Base-by-base conservation (phyloP, 768 basidiomycete species). In the Suillus ampliporus region DNA sequence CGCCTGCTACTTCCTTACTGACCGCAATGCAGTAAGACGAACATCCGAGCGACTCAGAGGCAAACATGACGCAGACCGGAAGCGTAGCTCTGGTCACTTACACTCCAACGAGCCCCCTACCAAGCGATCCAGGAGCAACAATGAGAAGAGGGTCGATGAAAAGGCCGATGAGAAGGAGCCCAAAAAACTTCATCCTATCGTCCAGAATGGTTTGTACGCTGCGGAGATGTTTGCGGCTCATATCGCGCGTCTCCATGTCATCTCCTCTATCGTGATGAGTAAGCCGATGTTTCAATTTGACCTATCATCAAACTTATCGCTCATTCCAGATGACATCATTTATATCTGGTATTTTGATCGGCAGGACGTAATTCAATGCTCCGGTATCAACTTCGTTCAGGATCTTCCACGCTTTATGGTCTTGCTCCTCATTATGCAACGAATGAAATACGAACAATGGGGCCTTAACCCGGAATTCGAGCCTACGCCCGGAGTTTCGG, bases 351-450 rank as follows among this genome's bases (percentile, higher is more conserved):
- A 11, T 35, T 62, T 38, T 47, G 61, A 62, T 37, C 56, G 43
- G 1, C 17, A 57, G 23, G 15, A 26, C 14, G 11, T 19, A 0
- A 66, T 66, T 44, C 61, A 63, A 38, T 61, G 61, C 31, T 43
- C 63, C 7, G 57, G 15, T 0, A 35, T 65, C n/a, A 67, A 68
- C 21, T 60, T 65, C 48, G 47, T 68, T 19, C 31, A 63, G 23
- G 68, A 64, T n/a, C 61, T 66, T 11, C 62, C 65, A 1, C 62
- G 53, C 4, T 67, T 65, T 1, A 46, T 67, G 2, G 51, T 60
- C 8, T 41, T 64, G 5, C 58, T 67, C 2, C 43, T 67, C 11
- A 60, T 60, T 3, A 56, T 64, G 59, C 61, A 68, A 15, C 58
- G 66, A 5, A 58, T 68, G 46, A 1, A 40, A 28, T n/a, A 60